Conservation (phyloP, 1,139 yeast genomes). For the Meyerozyma guilliermondii region DNA sequence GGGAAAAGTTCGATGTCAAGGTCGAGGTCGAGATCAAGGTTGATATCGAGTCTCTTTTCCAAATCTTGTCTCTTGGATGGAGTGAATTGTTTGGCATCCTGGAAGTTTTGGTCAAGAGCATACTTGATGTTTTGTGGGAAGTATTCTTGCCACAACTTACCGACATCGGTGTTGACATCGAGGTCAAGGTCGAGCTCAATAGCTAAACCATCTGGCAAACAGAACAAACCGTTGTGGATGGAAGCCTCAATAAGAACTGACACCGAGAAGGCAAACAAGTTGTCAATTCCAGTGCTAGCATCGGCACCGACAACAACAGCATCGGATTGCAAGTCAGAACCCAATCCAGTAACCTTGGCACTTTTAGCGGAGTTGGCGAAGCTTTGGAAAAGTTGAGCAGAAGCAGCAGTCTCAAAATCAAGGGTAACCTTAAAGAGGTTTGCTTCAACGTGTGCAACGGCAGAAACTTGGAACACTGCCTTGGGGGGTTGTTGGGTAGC, state of each 20-base stretch:
- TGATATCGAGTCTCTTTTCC: slow-evolving; percentile 1
- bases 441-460: slow-evolving; percentile 1
- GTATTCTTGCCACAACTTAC: not conserved
- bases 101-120: not conserved
- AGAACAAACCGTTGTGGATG: not conserved
- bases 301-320: not conserved
- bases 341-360: not conserved
- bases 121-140: slow-evolving; percentile 1
- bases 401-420: slow-evolving; percentile 1
- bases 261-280: slow-evolving; percentile 1
- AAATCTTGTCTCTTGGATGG: not conserved
- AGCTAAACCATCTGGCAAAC: slow-evolving; percentile 1
- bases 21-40: slow-evolving; percentile 1
- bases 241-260: not conserved
- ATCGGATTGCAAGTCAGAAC: not conserved
- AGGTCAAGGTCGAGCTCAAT: not conserved
- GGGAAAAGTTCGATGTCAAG: slow-evolving; percentile 2
- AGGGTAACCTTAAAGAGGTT: slow-evolving; percentile 1
- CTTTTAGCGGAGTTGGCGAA: not conserved
- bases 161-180: not conserved
- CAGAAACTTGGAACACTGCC: slow-evolving; percentile 1
- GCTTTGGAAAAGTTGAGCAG: not conserved
- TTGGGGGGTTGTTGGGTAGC: not conserved
- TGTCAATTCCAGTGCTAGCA: not conserved
- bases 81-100: not conserved